phyloP scores from a whole-genome alignment of 192 early-diverging fungal genomes.

The Coemansia sp. region DNA sequence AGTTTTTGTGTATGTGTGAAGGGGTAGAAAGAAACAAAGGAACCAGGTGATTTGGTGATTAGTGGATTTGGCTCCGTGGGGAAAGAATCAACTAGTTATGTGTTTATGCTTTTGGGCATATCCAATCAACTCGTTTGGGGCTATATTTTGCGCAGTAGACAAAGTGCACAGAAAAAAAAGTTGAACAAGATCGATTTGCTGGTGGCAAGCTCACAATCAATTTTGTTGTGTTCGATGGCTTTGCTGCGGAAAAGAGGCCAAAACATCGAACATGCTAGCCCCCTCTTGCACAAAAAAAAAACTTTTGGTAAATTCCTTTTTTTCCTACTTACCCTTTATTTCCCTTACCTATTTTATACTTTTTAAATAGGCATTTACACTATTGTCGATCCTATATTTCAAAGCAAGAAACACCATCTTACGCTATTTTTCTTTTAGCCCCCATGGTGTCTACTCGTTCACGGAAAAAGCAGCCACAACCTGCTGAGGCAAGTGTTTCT shows the following conservation, averaged over 20 bases:
- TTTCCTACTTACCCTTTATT: background rate
- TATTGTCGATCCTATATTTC: background rate
- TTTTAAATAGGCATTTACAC: background rate
- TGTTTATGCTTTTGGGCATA: background rate
- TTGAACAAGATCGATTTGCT: no score
- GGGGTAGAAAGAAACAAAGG: background rate
- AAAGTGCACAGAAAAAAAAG: no score
- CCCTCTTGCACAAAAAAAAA: background rate
- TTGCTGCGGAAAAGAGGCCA: no score
- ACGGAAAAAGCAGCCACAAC: background rate
- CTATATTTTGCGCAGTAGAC: background rate
- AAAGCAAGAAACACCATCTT: no score
- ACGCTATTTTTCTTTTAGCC: background rate
- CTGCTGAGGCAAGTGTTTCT: background rate
- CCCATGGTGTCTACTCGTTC: slow-evolving; percentile 18
- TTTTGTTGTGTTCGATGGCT: background rate
- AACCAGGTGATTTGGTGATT: background rate
- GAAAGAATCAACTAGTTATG: background rate
- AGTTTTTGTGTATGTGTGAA: background rate
- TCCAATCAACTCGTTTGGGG: background rate
- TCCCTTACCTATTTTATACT: background rate
- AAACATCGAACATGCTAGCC: no score
- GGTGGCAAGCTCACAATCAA: no score
- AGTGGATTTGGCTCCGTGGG: background rate
- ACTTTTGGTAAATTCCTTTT: background rate